These are phyloP conservation scores for Beauveria rudraprayagi DNA, from an alignment of 2,329 filamentous ascomycete species.

Conservation along the genomic window DNA sequence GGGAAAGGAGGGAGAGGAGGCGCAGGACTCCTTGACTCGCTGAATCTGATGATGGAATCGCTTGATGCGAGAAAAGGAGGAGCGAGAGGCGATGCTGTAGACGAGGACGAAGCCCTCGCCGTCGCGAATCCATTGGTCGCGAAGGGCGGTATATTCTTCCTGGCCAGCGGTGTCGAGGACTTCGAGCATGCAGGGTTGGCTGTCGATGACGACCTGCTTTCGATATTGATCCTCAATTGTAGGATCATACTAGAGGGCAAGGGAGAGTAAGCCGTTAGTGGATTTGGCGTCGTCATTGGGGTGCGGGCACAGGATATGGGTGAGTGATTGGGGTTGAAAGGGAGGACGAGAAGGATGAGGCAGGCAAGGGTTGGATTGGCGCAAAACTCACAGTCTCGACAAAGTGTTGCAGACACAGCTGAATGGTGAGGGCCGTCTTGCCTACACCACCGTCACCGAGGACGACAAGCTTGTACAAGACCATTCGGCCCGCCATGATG, in stretches of 20 bases:
- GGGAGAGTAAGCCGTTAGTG: slow-evolving; percentile 4
- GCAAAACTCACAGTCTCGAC: slow-evolving; percentile 69
- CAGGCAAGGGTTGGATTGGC: background rate
- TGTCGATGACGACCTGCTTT: slow-evolving; percentile 88
- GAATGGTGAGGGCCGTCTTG: slow-evolving; percentile 89
- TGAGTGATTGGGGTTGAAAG: background rate
- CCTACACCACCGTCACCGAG: slow-evolving; percentile 89
- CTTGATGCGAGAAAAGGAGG: slow-evolving; percentile 90
- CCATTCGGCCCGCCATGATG: slow-evolving; percentile 85
- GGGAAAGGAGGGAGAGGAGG: slow-evolving; percentile 67
- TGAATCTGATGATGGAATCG: slow-evolving; percentile 96
- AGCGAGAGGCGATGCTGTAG: slow-evolving; percentile 95
- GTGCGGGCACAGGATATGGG: background rate
- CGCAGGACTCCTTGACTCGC: slow-evolving; percentile 86
- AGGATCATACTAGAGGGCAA: slow-evolving; percentile 60
- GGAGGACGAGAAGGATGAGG: background rate
- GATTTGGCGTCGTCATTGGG: slow-evolving; percentile 1
- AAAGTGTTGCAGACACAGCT: slow-evolving; percentile 97
- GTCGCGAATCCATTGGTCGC: slow-evolving; percentile 97
- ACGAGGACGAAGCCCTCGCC: slow-evolving; percentile 96
- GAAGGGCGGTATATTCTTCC: slow-evolving; percentile 93
- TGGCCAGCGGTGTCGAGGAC: slow-evolving; percentile 95
- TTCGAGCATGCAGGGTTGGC: slow-evolving; percentile 93
- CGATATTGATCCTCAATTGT: slow-evolving; percentile 85
- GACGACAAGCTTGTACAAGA: slow-evolving; percentile 92